A percentile compares a stretch with the other conserved stretches of the same genome.
Evolutionary conservation across 1,139 yeast species (phyloP).

Genomic region (Chernovozyma aurita): DNA sequence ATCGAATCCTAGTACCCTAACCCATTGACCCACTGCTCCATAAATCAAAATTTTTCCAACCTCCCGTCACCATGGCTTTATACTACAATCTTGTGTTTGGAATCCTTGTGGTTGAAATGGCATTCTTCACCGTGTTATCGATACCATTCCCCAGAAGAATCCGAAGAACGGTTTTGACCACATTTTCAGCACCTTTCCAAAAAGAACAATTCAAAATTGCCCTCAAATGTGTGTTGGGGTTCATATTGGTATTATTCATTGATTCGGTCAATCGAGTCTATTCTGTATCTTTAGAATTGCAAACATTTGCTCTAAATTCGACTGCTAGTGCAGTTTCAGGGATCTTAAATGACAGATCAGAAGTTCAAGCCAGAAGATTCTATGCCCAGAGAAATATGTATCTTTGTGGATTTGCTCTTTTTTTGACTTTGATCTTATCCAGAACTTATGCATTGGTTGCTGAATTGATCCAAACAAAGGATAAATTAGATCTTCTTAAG

Average conservation of each 20-base stretch:
- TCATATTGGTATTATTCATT: constrained; percentile 76
- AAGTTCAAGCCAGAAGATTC: constrained; percentile 84
- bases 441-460: constrained; percentile 84
- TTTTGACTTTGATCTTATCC: constrained; percentile 77
- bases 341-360: constrained; percentile 58
- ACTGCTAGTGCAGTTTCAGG: constrained; percentile 17
- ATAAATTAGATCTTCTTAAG: constrained; percentile 51
- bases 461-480: constrained; percentile 61
- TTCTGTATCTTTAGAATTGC: constrained; percentile 63
- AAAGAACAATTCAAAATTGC: constrained; percentile 72
- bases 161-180: constrained; percentile 63
- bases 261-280: constrained; percentile 86
- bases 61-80: constrained; percentile 63
- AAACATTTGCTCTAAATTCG: constrained; percentile 13
- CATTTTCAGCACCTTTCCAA: constrained; percentile 66
- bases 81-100: constrained; percentile 74
- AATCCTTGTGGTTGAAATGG: constrained; percentile 73
- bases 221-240: constrained; percentile 76
- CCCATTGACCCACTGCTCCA: too few species aligned
- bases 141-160: constrained; percentile 77
- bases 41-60: too few species aligned
- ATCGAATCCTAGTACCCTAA: too few species aligned
- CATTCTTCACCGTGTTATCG: constrained; percentile 74
- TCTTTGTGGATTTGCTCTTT: constrained; percentile 91
- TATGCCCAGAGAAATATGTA: constrained; percentile 97